Evolutionary conservation across 2,329 filamentous ascomycete species (phyloP), one percentile per base, ranked within the genome.

Genomic region (Pseudogymnoascus sp.): DNA sequence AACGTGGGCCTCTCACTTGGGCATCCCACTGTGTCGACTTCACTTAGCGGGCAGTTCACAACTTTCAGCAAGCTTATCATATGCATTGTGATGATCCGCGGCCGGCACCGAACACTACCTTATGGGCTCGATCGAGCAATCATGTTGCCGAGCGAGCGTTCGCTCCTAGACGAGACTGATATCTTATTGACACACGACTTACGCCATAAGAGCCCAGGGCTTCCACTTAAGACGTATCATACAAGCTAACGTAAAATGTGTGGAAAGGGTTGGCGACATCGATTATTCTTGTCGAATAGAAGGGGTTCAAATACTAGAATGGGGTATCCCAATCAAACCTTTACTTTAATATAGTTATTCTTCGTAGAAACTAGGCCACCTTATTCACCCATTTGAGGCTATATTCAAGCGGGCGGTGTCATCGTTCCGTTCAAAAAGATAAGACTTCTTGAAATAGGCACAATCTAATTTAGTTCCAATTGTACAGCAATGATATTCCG

Each of bases 1-100:
- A 97, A 93, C 1, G 93, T 97, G 21, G 93, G 93, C 0, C 77
- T 97, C 65, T 92, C 88, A 35, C 81, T 97, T n/a, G 93, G 93
- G 6, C 95, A 92, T 64, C 80, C 88, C 0, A 78, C 76, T 17
- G 79, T 85, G 73, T 88, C 95, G 74, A 82, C 90, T 0, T 90
- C 89, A 0, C 90, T 97, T 66, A 90, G 84, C 44, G 88, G 83
- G 0, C 84, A 96, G 67, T 96, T 97, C 74, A 84, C 81, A 15
- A 81, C 86, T 0, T 75, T 89, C 9, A 84, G 81, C 71, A 86
- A 86, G 72, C 71, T 86, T 31, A 77, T 84, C 23, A 71, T 85
- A 65, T 77, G 80, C 33, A 74, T 81, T 6, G 82, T 85, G 6
- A 83, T 83, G 73, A 69, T 86, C 33, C 71, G 80, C 4, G 82